Evolutionary conservation across 257 asterid genomes (phyloP).

Genomic region (Solanum chaucha): DNA sequence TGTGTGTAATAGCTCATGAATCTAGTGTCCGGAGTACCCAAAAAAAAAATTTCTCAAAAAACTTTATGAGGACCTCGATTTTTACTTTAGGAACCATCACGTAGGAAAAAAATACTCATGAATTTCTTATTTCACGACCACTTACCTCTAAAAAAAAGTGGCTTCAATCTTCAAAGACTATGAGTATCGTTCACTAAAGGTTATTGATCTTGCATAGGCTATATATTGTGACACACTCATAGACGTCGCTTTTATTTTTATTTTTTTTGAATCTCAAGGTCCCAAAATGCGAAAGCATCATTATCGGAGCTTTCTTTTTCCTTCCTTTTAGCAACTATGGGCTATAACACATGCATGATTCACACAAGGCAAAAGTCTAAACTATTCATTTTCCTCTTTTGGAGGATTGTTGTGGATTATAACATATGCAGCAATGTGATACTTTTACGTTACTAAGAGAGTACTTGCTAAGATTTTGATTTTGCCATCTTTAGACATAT

Average conservation of each 20-base stretch:
- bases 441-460: not conserved
- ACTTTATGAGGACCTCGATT: no score
- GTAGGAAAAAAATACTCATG: not conserved
- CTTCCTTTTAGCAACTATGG: not conserved
- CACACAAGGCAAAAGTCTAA: not conserved
- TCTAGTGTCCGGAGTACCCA: rapidly evolving
- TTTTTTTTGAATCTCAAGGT: no score
- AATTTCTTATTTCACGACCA: no score
- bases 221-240: no score
- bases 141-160: no score
- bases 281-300: not conserved
- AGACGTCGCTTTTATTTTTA: no score
- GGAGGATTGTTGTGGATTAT: not conserved
- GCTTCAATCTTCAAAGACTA: not conserved
- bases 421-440: not conserved
- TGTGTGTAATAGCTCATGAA: no score
- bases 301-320: not conserved
- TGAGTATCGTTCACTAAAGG: not conserved
- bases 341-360: not conserved
- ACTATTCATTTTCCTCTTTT: not conserved
- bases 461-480: not conserved
- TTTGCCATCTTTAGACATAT: not conserved
- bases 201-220: not conserved
- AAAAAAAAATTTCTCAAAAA: no score
- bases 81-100: no score